A percentile compares a stretch with the other conserved stretches of the same genome.
phyloP scores from a whole-genome alignment of 129 eudicot species.

The Ambrosia artemisiifolia region DNA sequence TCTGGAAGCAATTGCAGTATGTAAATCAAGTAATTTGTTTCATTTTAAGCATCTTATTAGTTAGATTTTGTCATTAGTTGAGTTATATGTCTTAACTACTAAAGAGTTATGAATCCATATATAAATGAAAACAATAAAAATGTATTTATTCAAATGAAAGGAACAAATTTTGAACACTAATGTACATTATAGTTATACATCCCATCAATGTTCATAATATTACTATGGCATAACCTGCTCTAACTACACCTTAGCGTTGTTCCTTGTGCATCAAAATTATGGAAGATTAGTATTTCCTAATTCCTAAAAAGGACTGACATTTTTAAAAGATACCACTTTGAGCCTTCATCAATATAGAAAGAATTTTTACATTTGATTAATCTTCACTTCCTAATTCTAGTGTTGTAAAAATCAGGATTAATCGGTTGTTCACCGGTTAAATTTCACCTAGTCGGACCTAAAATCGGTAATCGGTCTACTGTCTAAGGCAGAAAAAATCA shows the following conservation, averaged over 20 bases:
- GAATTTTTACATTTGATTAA: not conserved
- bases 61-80: slow-evolving; percentile 19
- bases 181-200: not conserved
- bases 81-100: slow-evolving; percentile 3
- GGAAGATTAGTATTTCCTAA: too few relatives aligned
- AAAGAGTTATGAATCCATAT: slow-evolving; percentile 17
- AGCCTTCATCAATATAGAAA: not conserved
- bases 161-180: slow-evolving; percentile 28
- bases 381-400: too few relatives aligned
- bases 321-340: too few relatives aligned
- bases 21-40: slow-evolving; percentile 32
- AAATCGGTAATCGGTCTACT: too few relatives aligned
- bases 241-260: not conserved
- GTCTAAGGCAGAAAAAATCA: too few relatives aligned
- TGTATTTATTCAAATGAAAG: slow-evolving; percentile 28
- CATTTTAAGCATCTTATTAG: slow-evolving; percentile 20
- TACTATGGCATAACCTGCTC: slow-evolving; percentile 6
- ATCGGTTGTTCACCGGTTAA: not conserved
- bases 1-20: slow-evolving; percentile 15
- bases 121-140: slow-evolving; percentile 12
- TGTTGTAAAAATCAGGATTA: not conserved
- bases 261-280: too few relatives aligned
- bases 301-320: too few relatives aligned
- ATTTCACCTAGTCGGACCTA: too few relatives aligned
- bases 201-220: not conserved